These are phyloP conservation scores for Microbotryum intermedium DNA, from an alignment of 1,284 basidiomycete species.

Conservation along the genomic window DNA sequence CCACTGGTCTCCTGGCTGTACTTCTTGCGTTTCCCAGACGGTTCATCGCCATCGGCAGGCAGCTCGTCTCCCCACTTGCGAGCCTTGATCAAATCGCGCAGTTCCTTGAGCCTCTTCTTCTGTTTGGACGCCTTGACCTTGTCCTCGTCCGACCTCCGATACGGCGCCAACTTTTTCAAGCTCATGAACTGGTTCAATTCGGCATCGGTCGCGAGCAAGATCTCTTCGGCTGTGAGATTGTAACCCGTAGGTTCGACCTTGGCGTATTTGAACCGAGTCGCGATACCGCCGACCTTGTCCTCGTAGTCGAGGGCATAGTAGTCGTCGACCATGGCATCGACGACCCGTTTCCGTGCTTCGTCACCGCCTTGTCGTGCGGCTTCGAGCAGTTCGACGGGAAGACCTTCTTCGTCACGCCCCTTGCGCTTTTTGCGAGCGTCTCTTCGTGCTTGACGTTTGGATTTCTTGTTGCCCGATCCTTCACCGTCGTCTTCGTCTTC, in stretches of 20 bases:
- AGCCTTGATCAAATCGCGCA: slow-evolving; percentile 53
- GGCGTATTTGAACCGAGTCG: slow-evolving; percentile 89
- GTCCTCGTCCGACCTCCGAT: slow-evolving; percentile 51
- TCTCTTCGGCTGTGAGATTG: slow-evolving; percentile 74
- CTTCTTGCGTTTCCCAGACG: slow-evolving; percentile 22
- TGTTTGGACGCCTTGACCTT: slow-evolving; percentile 53
- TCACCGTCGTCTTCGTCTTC: slow-evolving; percentile 38
- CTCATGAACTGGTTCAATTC: slow-evolving; percentile 87
- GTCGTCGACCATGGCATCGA: slow-evolving; percentile 83
- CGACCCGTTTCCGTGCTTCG: slow-evolving; percentile 39
- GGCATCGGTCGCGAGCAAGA: slow-evolving; percentile 82
- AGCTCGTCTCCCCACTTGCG: slow-evolving; percentile 45
- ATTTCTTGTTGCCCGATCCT: slow-evolving; percentile 24
- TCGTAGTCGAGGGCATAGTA: slow-evolving; percentile 88
- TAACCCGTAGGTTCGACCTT: slow-evolving; percentile 59
- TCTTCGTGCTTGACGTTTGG: slow-evolving; percentile 2
- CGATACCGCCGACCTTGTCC: slow-evolving; percentile 83
- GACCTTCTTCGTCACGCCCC: slow-evolving; percentile 30
- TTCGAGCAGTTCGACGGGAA: slow-evolving; percentile 23
- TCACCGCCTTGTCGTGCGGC: slow-evolving; percentile 36
- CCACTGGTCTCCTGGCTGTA: not conserved
- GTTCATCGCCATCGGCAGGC: slow-evolving; percentile 25
- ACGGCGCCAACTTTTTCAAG: slow-evolving; percentile 84
- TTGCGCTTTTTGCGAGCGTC: slow-evolving; percentile 57
- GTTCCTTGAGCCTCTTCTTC: slow-evolving; percentile 59